Conservation (phyloP, 495 filamentous ascomycete genomes). For the Annulohypoxylon stygium region DNA sequence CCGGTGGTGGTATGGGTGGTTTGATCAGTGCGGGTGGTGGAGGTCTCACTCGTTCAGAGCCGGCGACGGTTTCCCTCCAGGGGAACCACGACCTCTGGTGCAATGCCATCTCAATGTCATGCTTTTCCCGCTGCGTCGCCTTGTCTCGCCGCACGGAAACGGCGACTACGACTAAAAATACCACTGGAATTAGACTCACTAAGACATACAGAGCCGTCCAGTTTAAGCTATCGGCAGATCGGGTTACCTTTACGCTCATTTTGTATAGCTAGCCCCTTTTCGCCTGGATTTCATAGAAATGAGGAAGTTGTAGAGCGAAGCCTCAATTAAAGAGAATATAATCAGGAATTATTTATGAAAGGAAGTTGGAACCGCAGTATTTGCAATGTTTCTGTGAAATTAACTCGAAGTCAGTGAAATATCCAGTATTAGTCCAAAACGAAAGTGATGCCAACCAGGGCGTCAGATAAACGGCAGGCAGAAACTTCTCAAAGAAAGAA, state of each 20-base stretch:
- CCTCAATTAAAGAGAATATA: too few relatives aligned
- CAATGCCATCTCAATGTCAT: conserved; percentile 29
- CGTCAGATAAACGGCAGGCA: not conserved
- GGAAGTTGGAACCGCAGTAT: not conserved
- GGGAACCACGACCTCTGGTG: conserved; percentile 9
- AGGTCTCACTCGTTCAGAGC: not conserved
- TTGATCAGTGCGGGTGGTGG: not conserved
- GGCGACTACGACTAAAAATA: conserved; percentile 15
- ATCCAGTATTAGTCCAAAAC: not conserved
- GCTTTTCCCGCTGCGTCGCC: conserved; percentile 23
- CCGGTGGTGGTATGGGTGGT: not conserved
- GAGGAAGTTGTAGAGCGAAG: not conserved
- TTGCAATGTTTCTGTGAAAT: not conserved
- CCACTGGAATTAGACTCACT: conserved; percentile 31
- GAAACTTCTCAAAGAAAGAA: not conserved
- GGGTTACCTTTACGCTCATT: not conserved
- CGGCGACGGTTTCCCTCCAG: conserved; percentile 14
- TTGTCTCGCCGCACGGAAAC: conserved; percentile 54
- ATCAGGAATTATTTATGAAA: not conserved
- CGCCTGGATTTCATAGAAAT: not conserved
- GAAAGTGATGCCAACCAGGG: not conserved
- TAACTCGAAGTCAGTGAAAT: not conserved
- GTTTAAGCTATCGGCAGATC: conserved; percentile 27
- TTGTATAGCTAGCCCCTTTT: not conserved
- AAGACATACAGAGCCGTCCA: conserved; percentile 46